Evolutionary conservation across 75 land plant genomes (phyloP).

Genomic region (Adiantum capillusveneris): DNA sequence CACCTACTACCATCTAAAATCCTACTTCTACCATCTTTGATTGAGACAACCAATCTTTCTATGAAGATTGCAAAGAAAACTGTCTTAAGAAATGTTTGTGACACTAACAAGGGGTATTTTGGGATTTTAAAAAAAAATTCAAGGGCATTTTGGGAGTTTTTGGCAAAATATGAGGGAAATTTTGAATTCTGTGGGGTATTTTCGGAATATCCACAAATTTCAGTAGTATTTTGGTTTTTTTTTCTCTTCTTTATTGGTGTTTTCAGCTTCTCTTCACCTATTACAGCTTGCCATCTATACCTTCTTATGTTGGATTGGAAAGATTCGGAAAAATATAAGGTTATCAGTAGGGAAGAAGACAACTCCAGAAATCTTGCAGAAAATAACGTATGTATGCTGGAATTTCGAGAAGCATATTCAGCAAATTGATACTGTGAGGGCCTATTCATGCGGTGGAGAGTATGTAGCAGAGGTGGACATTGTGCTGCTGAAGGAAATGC

Average conservation of each 20-base stretch:
- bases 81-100: no score
- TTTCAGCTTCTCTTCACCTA: background rate
- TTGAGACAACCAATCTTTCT: no score
- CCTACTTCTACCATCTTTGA: no score
- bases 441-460: conserved; percentile 73
- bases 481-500: conserved; percentile 69
- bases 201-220: background rate
- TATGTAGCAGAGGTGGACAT: conserved; percentile 88
- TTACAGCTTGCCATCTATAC: conserved; percentile 22
- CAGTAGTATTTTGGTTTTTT: background rate
- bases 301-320: conserved; percentile 12
- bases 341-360: conserved; percentile 12
- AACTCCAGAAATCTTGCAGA: conserved; percentile 14
- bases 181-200: background rate
- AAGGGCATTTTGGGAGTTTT: no score
- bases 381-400: conserved; percentile 15
- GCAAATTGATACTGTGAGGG: conserved; percentile 74
- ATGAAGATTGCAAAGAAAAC: no score
- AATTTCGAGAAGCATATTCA: conserved; percentile 30
- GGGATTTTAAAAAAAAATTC: no score
- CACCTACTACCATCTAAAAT: no score
- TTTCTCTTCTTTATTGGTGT: no score
- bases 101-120: no score
- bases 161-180: background rate
- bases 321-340: conserved; percentile 7